Conservation (phyloP, 768 basidiomycete genomes). For the Phaeotremella skinneri region DNA sequence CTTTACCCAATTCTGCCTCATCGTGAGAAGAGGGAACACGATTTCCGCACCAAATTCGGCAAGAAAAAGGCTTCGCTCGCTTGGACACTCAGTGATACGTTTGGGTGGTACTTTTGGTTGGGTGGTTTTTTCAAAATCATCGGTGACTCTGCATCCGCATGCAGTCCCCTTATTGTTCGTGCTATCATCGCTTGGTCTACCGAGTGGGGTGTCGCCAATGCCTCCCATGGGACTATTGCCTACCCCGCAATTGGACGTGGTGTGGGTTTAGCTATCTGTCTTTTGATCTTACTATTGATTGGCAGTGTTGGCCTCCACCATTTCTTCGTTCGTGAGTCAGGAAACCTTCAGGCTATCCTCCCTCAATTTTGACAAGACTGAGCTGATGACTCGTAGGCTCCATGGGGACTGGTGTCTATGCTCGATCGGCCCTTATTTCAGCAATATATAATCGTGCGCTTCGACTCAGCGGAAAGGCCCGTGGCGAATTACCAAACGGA, state of each 20-base stretch:
- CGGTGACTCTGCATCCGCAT: conserved; percentile 53
- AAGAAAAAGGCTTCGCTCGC: conserved; percentile 47
- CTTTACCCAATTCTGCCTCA: conserved; percentile 63
- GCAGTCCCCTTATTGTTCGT: conserved; percentile 37
- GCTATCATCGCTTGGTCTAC: conserved; percentile 46
- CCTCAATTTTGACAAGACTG: conserved; percentile 61
- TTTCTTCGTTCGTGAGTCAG: conserved; percentile 68
- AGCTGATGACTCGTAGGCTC: conserved; percentile 64
- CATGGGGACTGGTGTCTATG: conserved; percentile 70
- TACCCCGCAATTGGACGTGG: conserved; percentile 59
- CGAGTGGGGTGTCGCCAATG: conserved; percentile 27
- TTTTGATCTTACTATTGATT: conserved; percentile 68
- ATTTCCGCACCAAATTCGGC: conserved; percentile 43
- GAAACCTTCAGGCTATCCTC: too few species aligned
- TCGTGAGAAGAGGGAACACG: conserved; percentile 51
- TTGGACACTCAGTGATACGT: conserved; percentile 47
- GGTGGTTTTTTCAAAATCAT: conserved; percentile 56
- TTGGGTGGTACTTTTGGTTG: conserved; percentile 42
- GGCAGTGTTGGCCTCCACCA: conserved; percentile 70
- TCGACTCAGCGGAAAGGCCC: conserved; percentile 70
- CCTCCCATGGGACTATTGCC: conserved; percentile 26
- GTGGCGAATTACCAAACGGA: conserved; percentile 78
- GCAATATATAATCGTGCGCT: conserved; percentile 73
- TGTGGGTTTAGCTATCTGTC: conserved; percentile 69
- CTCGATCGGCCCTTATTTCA: conserved; percentile 80